phyloP scores from a whole-genome alignment of 75 land plant species.

The Selaginella moellendorffii region DNA sequence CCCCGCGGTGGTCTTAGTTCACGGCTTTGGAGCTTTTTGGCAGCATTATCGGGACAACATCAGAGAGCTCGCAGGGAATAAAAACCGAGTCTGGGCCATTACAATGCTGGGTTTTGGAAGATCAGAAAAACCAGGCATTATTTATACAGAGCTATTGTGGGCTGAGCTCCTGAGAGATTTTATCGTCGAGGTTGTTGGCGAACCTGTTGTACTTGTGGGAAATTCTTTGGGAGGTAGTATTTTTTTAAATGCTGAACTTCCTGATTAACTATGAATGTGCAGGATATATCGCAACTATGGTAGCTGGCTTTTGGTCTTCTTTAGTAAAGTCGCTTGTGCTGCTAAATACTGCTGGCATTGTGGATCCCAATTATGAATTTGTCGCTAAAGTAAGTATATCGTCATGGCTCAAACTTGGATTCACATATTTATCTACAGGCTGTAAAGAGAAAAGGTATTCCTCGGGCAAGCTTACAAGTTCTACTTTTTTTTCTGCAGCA shows the following conservation, averaged over 20 bases:
- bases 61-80: slow-evolving; percentile 36
- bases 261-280: too few species aligned
- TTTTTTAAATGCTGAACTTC: too few species aligned
- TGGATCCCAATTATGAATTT: slow-evolving; percentile 43
- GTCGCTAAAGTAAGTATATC: slow-evolving; percentile 8
- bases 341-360: slow-evolving; percentile 60
- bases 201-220: slow-evolving; percentile 74
- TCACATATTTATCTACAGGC: background rate
- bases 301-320: slow-evolving; percentile 69
- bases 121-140: slow-evolving; percentile 77
- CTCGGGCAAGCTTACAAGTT: background rate
- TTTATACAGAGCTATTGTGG: slow-evolving; percentile 74
- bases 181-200: slow-evolving; percentile 66
- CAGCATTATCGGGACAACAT: slow-evolving; percentile 85
- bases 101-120: slow-evolving; percentile 85
- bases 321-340: slow-evolving; percentile 53
- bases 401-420: too few species aligned
- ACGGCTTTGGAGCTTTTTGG: slow-evolving; percentile 93
- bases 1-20: slow-evolving; percentile 64
- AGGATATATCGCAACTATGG: slow-evolving; percentile 61
- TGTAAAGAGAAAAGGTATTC: background rate
- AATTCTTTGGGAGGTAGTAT: slow-evolving; percentile 90
- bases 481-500: background rate
- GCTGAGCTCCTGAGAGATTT: slow-evolving; percentile 83
- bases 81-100: slow-evolving; percentile 72